A percentile compares a stretch with the other conserved stretches of the same genome.
phyloP scores from a whole-genome alignment of 768 basidiomycete genomes.

The Mycena crocata region DNA sequence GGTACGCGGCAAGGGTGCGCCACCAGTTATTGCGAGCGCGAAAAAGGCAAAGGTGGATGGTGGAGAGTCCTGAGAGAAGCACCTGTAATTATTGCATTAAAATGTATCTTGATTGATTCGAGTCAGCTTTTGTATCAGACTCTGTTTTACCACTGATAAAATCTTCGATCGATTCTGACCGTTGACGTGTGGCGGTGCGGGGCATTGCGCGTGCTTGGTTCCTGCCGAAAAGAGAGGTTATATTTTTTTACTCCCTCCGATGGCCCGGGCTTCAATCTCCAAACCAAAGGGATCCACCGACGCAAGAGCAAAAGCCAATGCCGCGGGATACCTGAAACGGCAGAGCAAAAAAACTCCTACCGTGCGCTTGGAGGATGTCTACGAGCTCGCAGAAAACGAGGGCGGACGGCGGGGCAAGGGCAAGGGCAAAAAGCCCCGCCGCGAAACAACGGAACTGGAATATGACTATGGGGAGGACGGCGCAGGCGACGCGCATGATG shows the following conservation, averaged over 20 bases:
- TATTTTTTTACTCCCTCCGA: too few species aligned
- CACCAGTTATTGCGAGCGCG: slow-evolving; percentile 57
- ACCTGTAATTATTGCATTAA: slow-evolving; percentile 19
- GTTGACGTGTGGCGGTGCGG: too few species aligned
- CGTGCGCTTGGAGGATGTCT: slow-evolving; percentile 26
- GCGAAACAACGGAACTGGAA: slow-evolving; percentile 26
- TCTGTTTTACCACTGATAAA: too few species aligned
- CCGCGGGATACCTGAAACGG: slow-evolving; percentile 31
- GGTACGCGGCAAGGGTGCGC: slow-evolving; percentile 70
- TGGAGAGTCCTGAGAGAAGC: slow-evolving; percentile 34
- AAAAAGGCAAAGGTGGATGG: slow-evolving; percentile 61
- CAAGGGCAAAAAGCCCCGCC: slow-evolving; percentile 27
- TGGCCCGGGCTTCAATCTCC: too few species aligned
- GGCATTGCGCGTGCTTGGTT: too few species aligned
- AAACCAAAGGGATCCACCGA: slow-evolving; percentile 10
- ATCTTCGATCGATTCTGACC: too few species aligned
- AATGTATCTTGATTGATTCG: slow-evolving; percentile 8
- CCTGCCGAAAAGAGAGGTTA: too few species aligned
- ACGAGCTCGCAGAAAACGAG: slow-evolving; percentile 29
- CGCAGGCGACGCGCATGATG: slow-evolving; percentile 8
- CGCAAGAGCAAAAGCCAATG: slow-evolving; percentile 28
- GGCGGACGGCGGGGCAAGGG: slow-evolving; percentile 21
- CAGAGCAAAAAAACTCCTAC: slow-evolving; percentile 19
- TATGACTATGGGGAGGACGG: slow-evolving; percentile 34
- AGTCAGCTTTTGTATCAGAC: too few species aligned